Conservation (phyloP, 768 basidiomycete species). For the Hemileccinum rubropunctum region DNA sequence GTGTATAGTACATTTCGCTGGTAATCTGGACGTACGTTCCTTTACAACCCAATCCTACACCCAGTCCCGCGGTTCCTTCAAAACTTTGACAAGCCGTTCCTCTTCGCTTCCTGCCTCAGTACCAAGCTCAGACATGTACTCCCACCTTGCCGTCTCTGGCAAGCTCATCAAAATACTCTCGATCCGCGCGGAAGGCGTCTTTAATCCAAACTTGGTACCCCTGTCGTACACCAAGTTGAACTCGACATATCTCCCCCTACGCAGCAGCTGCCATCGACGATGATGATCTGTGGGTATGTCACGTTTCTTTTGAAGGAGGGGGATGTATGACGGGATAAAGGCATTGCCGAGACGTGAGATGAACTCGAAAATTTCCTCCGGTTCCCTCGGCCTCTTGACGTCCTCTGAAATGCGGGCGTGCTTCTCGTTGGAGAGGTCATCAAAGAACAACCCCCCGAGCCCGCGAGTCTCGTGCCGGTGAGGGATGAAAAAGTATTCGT, state of each 20-base stretch:
- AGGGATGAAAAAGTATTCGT: slow-evolving; percentile 93
- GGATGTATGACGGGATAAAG: slow-evolving; percentile 88
- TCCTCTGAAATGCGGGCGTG: slow-evolving; percentile 59
- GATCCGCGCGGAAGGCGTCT: slow-evolving; percentile 81
- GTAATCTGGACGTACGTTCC: too few species aligned
- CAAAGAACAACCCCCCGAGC: slow-evolving; percentile 94
- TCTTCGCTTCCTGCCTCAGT: slow-evolving; percentile 61
- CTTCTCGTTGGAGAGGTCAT: slow-evolving; percentile 72
- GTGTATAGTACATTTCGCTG: too few species aligned
- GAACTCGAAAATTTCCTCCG: slow-evolving; percentile 75
- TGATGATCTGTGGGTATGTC: slow-evolving; percentile 61
- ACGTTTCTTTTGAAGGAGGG: slow-evolving; percentile 67
- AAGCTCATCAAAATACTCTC: slow-evolving; percentile 91
- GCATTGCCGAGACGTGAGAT: slow-evolving; percentile 69
- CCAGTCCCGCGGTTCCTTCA: slow-evolving; percentile 69
- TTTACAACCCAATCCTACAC: slow-evolving; percentile 12
- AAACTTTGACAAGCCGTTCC: slow-evolving; percentile 55
- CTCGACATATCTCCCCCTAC: slow-evolving; percentile 92
- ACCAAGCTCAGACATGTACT: slow-evolving; percentile 81
- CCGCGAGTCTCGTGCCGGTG: slow-evolving; percentile 87
- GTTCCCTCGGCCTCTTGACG: slow-evolving; percentile 49
- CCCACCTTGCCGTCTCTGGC: slow-evolving; percentile 86
- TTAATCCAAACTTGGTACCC: slow-evolving; percentile 84
- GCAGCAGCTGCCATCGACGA: slow-evolving; percentile 89
- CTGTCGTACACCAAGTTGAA: slow-evolving; percentile 88